Evolutionary conservation across 2,329 filamentous ascomycete genomes (phyloP), one percentile per base, ranked within the genome.

Genomic region (Cadophora luteo-olivacea): DNA sequence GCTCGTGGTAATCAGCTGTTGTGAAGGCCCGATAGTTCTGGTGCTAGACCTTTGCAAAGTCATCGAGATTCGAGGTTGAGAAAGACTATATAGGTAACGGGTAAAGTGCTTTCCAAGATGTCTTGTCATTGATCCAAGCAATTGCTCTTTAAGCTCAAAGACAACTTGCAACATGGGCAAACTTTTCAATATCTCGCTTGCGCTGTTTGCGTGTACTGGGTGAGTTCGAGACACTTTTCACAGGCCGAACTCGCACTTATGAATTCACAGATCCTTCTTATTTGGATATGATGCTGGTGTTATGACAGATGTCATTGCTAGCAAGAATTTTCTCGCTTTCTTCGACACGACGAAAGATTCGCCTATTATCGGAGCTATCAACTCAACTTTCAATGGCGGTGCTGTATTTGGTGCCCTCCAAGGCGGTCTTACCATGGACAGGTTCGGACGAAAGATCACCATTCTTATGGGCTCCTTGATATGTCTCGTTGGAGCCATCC

Each of bases 331-430:
- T 65, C 70, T 76, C 41, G 54, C 16, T 3, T 76, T 71, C 57
- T 76, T 76, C 78, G 77, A 72, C 78, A 83, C 75, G 73, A 80
- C 70, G 11, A 65, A 66, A 6, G 70, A 66, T 11, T 75, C 73
- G 8, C 45, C 74, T 3, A 76, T 75, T 16, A 75, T 76, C 24
- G 88, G 87, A 63, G 83, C 88, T 4, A 87, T 90, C 1, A 88
- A 90, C n/a, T 88, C 87, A 4, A 83, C 89, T 66, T 90, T 90
- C 77, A 90, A 88, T 5, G 86, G 85, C 8, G 88, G 88, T 52
- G 88, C 62, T 82, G 87, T 58, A 78, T 79, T 66, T 78, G 86
- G 58, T 36, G 72, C 75, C 8, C 68, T 76, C 2, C 74, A 75
- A 68, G 75, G 75, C 33, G 87, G 88, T 63, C 82, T 84, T 2